Conservation (phyloP, 2,329 filamentous ascomycete species). For the Aspergillus sp. region DNA sequence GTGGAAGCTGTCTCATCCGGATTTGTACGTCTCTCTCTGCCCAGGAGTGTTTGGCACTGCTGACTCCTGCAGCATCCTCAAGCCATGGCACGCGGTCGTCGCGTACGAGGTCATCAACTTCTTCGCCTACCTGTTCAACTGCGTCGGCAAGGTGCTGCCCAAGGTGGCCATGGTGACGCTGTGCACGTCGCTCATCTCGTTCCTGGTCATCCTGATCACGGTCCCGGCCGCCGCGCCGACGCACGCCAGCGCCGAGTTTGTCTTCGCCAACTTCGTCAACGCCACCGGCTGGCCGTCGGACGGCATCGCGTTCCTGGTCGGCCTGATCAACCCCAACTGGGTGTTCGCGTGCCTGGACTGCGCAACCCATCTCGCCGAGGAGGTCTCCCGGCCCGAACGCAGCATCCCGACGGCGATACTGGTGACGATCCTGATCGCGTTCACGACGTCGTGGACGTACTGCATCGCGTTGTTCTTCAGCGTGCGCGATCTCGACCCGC, state of each 20-base stretch:
- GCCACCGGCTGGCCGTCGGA: constrained; percentile 39
- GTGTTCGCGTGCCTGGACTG: constrained; percentile 43
- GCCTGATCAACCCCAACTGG: constrained; percentile 44
- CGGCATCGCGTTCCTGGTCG: constrained; percentile 44
- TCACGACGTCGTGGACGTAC: constrained; percentile 42
- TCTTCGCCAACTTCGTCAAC: constrained; percentile 46
- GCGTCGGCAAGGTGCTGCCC: constrained; percentile 27
- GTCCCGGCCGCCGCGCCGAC: constrained; percentile 37
- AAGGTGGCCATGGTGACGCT: constrained; percentile 34
- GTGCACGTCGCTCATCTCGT: constrained; percentile 39
- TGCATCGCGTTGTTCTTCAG: constrained; percentile 43
- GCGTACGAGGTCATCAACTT: constrained; percentile 40
- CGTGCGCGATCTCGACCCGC: constrained; percentile 34
- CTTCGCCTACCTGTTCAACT: constrained; percentile 42
- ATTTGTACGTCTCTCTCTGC: constrained; percentile 34
- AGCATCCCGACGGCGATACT: constrained; percentile 44
- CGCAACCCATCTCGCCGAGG: constrained; percentile 44
- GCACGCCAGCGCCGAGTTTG: constrained; percentile 39
- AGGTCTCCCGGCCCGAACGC: constrained; percentile 38
- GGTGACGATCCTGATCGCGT: constrained; percentile 41
- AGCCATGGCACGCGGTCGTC: constrained; percentile 32
- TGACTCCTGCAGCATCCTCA: constrained; percentile 14
- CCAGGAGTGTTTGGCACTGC: background rate
- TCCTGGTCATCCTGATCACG: constrained; percentile 41
- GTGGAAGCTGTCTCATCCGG: constrained; percentile 43